These are phyloP conservation scores for Podosphaera fusca DNA, from an alignment of 2,329 filamentous ascomycete species.

Conservation along the genomic window DNA sequence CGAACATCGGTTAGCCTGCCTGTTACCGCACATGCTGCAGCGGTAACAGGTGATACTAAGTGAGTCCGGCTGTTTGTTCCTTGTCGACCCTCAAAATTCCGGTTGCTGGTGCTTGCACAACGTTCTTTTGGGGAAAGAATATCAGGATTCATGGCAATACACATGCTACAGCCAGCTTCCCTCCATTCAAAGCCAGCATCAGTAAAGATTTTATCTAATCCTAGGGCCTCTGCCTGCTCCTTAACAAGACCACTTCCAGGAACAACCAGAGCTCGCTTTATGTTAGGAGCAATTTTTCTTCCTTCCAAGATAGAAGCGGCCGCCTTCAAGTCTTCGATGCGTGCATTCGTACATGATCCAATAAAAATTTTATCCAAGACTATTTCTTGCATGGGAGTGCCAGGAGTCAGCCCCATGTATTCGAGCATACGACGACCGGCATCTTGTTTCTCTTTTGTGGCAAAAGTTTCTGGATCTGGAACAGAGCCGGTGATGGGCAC, in stretches of 20 bases:
- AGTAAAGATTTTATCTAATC: slow-evolving; percentile 74
- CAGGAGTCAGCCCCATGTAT: slow-evolving; percentile 84
- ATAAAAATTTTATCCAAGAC: slow-evolving; percentile 90
- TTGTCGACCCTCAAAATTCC: slow-evolving; percentile 93
- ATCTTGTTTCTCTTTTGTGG: slow-evolving; percentile 55
- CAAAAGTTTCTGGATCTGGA: slow-evolving; percentile 71
- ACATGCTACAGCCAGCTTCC: slow-evolving; percentile 97
- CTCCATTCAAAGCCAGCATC: slow-evolving; percentile 95
- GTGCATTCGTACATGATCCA: slow-evolving; percentile 89
- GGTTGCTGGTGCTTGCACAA: slow-evolving; percentile 87
- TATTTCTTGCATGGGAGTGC: slow-evolving; percentile 82
- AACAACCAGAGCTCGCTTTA: slow-evolving; percentile 90
- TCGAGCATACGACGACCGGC: slow-evolving; percentile 64
- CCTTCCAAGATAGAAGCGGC: slow-evolving; percentile 73
- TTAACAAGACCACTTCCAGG: slow-evolving; percentile 91
- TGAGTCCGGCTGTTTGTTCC: slow-evolving; percentile 81
- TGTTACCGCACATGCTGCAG: slow-evolving; percentile 68
- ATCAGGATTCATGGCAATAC: slow-evolving; percentile 96
- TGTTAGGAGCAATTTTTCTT: slow-evolving; percentile 63
- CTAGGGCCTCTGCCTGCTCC: slow-evolving; percentile 72
- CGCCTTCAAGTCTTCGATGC: slow-evolving; percentile 83
- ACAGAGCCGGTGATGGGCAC: slow-evolving; percentile 84
- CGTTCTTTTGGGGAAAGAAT: slow-evolving; percentile 81
- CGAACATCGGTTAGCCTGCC: slow-evolving; percentile 86
- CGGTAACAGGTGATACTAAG: slow-evolving; percentile 93